phyloP scores from a whole-genome alignment of 306 rosid species.

The Gastrolobium bilobum region DNA sequence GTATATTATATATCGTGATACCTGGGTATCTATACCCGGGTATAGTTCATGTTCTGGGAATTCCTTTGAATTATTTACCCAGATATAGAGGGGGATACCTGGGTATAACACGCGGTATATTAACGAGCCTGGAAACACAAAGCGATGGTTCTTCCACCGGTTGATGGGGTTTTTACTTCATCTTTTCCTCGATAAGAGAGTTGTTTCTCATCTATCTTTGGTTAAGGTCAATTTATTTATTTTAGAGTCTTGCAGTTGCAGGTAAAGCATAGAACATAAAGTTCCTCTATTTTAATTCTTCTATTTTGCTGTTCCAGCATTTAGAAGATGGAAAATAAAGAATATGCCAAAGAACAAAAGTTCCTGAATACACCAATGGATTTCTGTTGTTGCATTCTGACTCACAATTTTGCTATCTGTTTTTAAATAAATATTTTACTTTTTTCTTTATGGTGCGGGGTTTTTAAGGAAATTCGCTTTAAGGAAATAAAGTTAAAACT shows the following conservation, averaged over 20 bases:
- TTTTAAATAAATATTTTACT: background rate
- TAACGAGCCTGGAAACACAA: no score
- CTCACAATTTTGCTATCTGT: background rate
- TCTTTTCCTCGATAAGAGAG: conserved; percentile 69
- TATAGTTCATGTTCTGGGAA: no score
- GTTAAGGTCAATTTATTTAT: conserved; percentile 38
- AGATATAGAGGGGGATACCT: no score
- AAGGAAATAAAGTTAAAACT: conserved; percentile 42
- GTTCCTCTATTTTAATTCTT: background rate
- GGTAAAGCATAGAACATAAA: conserved; percentile 37
- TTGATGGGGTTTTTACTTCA: conserved; percentile 30
- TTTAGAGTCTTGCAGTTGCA: conserved; percentile 32
- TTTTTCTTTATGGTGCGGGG: background rate
- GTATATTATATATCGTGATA: no score
- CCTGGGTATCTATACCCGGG: no score
- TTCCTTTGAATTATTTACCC: no score
- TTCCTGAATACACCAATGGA: background rate
- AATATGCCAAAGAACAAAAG: background rate
- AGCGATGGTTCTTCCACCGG: background rate
- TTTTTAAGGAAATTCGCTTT: conserved; percentile 15
- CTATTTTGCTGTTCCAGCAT: background rate
- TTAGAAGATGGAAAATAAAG: conserved; percentile 1
- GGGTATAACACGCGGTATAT: no score
- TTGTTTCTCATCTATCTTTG: conserved; percentile 72
- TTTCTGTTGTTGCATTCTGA: background rate